Percentiles rank a stretch among this genome's conserved stretches.
These are phyloP conservation scores for Ceratocystiopsis minuta DNA, from an alignment of 2,329 filamentous ascomycete species.

Conservation along the genomic window DNA sequence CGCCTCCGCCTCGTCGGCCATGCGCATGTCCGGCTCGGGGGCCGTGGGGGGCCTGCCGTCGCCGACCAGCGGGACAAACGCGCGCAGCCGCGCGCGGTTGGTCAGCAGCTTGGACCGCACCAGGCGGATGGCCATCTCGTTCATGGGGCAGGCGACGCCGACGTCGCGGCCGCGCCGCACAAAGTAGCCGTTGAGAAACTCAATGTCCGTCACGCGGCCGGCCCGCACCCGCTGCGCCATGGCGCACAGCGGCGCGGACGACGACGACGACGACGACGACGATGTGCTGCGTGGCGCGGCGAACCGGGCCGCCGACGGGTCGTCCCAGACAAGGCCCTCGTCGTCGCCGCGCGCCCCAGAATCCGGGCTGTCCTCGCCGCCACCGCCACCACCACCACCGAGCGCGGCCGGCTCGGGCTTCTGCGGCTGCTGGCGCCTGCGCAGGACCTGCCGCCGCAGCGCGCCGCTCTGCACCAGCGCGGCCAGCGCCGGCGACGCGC, in stretches of 20 bases:
- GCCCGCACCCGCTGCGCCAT: constrained; percentile 50
- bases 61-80: constrained; percentile 3
- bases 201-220: constrained; percentile 53
- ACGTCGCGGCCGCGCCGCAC: constrained; percentile 52
- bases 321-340: background rate
- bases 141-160: constrained; percentile 53
- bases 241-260: constrained; percentile 23
- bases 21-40: background rate
- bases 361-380: background rate
- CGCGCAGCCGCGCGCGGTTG: background rate
- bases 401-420: constrained; percentile 15
- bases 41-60: background rate
- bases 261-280: no score
- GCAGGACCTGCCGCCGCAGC: constrained; percentile 42
- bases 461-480: constrained; percentile 38
- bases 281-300: no score
- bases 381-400: constrained; percentile 21
- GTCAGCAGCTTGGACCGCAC: constrained; percentile 47
- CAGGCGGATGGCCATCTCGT: constrained; percentile 53
- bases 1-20: background rate
- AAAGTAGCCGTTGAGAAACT: constrained; percentile 82
- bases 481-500: constrained; percentile 37
- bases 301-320: no score
- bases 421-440: constrained; percentile 14
- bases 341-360: background rate